Evolutionary conservation across 768 basidiomycete genomes (phyloP), one percentile per base, ranked within the genome.

Genomic region (Kwoniella newhampshirensis): DNA sequence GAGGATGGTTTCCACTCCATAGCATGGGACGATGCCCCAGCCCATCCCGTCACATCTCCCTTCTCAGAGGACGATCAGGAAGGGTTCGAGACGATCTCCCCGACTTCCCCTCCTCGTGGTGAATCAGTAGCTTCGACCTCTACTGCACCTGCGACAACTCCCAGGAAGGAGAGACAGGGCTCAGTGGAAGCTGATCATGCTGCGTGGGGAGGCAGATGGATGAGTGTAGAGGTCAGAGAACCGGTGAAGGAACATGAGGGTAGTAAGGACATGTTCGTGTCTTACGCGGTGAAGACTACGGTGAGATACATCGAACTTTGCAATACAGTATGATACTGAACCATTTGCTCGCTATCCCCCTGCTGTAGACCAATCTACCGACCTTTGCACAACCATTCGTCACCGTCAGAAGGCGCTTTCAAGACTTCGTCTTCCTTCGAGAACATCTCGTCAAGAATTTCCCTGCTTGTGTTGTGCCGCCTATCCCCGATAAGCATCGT

Each of bases 401-500:
- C 0, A 81, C 88, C 15, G 73, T 75, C 25, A 85, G 96, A 47
- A 82, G 96, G 57, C 86, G 96, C 28, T 99, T 94, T 78, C 90
- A 93, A 70, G 96, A 99, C 78, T 99, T 99, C 77, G 88, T 89
- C 35, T 98, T 98, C 73, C 80, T 99, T 44, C 81, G 89, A 57
- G 86, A 94, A 43, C 85, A 94, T 67, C 83, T 99, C 23, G 83
- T 85, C 11, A 86, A 86, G 78, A 87, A 93, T 77, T 99, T 97
- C 71, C 91, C 92, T 2, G 96, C 96, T 54, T 94, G 92, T 69
- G 92, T 99, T n/a, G 90, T 98, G 0, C 93, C 96, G 25, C 89
- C 90, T 8, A 81, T 99, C 43, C 96, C 96, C 6, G 92, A 91
- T 77, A 99, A 98, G 77, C 96, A 98, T 71, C 82, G 96, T 51